These are phyloP conservation scores for Fusarium tjaetaba DNA, from an alignment of 2,329 filamentous ascomycete genomes.

Conservation along the genomic window DNA sequence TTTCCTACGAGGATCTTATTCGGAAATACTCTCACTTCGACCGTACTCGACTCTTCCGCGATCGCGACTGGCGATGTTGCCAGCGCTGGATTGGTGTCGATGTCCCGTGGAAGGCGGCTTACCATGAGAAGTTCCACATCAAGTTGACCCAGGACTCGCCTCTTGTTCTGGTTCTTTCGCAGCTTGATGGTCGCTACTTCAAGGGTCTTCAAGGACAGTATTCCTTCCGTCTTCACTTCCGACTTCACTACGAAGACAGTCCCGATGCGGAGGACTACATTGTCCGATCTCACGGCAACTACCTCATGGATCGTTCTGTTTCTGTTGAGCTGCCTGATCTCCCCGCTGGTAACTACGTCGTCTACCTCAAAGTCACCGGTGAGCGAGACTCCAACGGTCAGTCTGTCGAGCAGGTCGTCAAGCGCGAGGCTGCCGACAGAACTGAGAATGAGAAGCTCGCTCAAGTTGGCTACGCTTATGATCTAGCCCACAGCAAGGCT, in stretches of 20 bases:
- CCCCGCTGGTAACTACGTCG: constrained; percentile 64
- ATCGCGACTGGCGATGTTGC: constrained; percentile 65
- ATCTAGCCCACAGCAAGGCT: constrained; percentile 69
- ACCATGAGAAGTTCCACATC: constrained; percentile 70
- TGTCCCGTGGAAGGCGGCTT: constrained; percentile 70
- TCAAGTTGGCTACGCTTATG: constrained; percentile 67
- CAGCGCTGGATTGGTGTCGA: constrained; percentile 70
- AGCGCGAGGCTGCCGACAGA: constrained; percentile 58
- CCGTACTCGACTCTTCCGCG: constrained; percentile 69
- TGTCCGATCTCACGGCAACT: constrained; percentile 67
- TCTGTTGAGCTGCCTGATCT: constrained; percentile 67
- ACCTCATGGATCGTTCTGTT: constrained; percentile 67
- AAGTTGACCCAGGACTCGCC: constrained; percentile 65
- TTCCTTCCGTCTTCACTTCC: constrained; percentile 59
- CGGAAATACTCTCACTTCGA: constrained; percentile 71
- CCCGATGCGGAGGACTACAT: constrained; percentile 67
- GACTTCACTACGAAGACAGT: constrained; percentile 59
- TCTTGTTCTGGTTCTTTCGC: constrained; percentile 67
- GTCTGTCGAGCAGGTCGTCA: constrained; percentile 67
- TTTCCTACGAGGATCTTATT: constrained; percentile 69
- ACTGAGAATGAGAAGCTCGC: constrained; percentile 67
- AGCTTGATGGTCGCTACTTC: constrained; percentile 71
- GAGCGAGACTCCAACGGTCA: constrained; percentile 54
- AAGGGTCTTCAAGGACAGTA: constrained; percentile 70
- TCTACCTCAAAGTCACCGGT: constrained; percentile 66